Base-by-base conservation (phyloP, 345 rosid genomes). In the Ceriops tagal region DNA sequence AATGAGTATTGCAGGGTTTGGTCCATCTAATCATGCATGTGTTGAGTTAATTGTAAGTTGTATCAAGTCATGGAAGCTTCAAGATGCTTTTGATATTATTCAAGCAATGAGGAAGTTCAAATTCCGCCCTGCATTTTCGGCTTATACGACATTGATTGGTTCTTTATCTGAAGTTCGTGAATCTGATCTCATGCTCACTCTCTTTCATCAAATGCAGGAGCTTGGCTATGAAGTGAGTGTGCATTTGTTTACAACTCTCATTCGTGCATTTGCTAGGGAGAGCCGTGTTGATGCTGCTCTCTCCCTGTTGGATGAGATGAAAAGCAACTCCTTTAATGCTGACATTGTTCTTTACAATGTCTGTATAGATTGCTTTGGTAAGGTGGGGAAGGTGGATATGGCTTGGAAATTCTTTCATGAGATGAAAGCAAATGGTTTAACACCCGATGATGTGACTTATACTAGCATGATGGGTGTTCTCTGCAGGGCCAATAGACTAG, bases 331-430 rank as follows among this genome's bases (percentile, higher is more conserved):
- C 65, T 81, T 83, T 67, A 75, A 87, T 59, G 99, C 83, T 53
- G 97, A 95, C 66, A 78, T 87, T 73, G 96, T 92, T 68, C 93
- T 95, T 71, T 95, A 92, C 69, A 95, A 95, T 70, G 98, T 95
- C 21, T 95, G 98, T 82, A 90, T 95, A 63, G 98, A 95, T 70
- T 83, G 93, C 75, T 95, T 95, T 20, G 99, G 98, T 72, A 88
- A 90, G 89, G 92, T 70, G 43, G 98, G 98, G 5, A 92, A 88
- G 37, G 88, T 88, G 61, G 96, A 95, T 73, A 88, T 92, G 92
- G 99, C 96, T 15, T 92, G 99, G 99, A 92, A 92, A 58, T 92
- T 95, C 83, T 95, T 91, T 77, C 93, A 88, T 71, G 99, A 95
- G 85, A 87, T 90, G 80, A 86, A 86, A 78, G 81, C 81, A 18